Base-by-base conservation (phyloP, 306 rosid species). In the Corylus americana region DNA sequence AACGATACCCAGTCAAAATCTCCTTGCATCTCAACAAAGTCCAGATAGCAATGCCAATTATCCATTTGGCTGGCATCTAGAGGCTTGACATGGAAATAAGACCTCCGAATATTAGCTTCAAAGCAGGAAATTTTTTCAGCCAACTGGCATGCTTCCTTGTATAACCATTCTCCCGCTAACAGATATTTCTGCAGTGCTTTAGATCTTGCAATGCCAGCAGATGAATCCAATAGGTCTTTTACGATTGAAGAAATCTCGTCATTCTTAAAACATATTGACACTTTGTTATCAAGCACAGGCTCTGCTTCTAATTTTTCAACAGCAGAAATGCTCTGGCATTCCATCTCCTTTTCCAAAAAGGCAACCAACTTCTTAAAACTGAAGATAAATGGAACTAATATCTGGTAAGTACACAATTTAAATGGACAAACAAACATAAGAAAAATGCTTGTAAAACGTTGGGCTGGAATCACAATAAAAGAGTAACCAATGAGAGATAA, bases 41-140 rank as follows among this genome's bases (percentile, higher is more conserved):
- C 93, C 88, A 94, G 88, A 89, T 92, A 94, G 73, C 68, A 76
- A 79, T 94, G 98, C 98, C 98, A 94, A 84, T 86, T 94, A 85
- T 91, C 88, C 84, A 92, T 87, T 70, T 94, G 95, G 82, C 70
- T 77, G 39, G 69, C 74, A 88, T 90, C 90, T 71, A 94, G 90
- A 59, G 90, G 84, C 86, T 63, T 84, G 71, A 90, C 93, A 84
- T 91, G 93, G 84, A 94, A 94, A 90, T 87, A 87, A 72, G 90
- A 73, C 84, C 93, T 90, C 74, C 62, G 83, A 74, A 94, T 90
- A 72, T 88, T 88, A 50, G 67, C 87, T 90, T 94, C 98, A 77
- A 89, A 94, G 73, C 78, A 37, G 68, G 81, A 64, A 84, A 94
- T 74, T 74, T 87, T 86, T 20, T 79, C 79, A 74, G 90, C 84